Conservation (phyloP, 371 early-diverging fungal species). For the Zychaea mexicana region DNA sequence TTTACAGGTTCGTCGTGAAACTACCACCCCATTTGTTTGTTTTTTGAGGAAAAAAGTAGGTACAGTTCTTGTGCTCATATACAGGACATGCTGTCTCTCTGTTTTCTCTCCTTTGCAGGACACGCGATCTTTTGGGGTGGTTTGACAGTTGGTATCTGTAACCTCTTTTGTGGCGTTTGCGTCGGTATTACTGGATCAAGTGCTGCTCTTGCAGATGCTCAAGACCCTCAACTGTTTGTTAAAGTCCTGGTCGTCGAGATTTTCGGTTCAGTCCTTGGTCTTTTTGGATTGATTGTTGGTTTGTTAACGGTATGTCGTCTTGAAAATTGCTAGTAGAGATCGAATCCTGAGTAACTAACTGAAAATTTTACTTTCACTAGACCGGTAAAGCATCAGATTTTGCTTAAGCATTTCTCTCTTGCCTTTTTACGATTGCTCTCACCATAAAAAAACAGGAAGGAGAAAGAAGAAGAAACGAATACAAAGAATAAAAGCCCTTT, state of each 20-base stretch:
- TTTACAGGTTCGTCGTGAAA: slow-evolving; percentile 68
- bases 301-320: slow-evolving; percentile 57
- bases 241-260: slow-evolving; percentile 97
- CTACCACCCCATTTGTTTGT: too few species aligned
- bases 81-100: too few species aligned
- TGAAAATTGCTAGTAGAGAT: not conserved
- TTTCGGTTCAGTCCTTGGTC: slow-evolving; percentile 94
- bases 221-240: slow-evolving; percentile 93
- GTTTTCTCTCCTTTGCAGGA: slow-evolving; percentile 33
- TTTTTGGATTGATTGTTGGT: slow-evolving; percentile 94
- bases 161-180: slow-evolving; percentile 91
- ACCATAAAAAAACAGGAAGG: not conserved
- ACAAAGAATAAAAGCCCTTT: not conserved
- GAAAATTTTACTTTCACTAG: slow-evolving; percentile 23
- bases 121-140: slow-evolving; percentile 97
- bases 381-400: slow-evolving; percentile 62
- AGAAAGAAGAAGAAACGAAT: not conserved
- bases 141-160: slow-evolving; percentile 92
- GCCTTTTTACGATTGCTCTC: not conserved
- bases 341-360: not conserved
- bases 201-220: slow-evolving; percentile 96
- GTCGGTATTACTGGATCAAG: slow-evolving; percentile 96
- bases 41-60: too few species aligned
- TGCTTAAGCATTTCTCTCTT: slow-evolving; percentile 18
- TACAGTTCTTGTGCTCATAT: too few species aligned